A percentile compares a stretch with the other conserved stretches of the same genome.
These are phyloP conservation scores for Kwoniella mangroviensis DNA, from an alignment of 768 basidiomycete genomes.

Conservation along the genomic window DNA sequence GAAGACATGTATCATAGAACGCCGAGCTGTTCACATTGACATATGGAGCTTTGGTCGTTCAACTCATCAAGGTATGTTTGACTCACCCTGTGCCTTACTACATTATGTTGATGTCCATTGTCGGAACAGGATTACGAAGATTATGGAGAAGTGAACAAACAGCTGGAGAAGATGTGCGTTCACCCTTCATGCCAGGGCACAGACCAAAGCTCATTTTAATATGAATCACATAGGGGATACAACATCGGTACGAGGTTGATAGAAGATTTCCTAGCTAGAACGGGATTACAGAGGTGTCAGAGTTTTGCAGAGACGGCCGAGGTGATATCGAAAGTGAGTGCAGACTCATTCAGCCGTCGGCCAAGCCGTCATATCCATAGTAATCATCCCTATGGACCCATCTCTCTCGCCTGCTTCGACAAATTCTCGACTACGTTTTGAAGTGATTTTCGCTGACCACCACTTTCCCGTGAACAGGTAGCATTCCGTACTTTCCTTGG, in stretches of 20 bases:
- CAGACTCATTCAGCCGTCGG: too few relatives aligned
- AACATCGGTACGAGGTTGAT: slow-evolving; percentile 95
- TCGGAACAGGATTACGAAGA: slow-evolving; percentile 83
- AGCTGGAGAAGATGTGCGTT: slow-evolving; percentile 79
- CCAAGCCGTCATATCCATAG: too few relatives aligned
- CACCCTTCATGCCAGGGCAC: background rate
- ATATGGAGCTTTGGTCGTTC: slow-evolving; percentile 96
- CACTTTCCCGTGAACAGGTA: slow-evolving; percentile 64
- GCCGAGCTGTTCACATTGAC: slow-evolving; percentile 96
- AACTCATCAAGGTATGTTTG: slow-evolving; percentile 74
- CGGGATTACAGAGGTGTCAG: slow-evolving; percentile 83
- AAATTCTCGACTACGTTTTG: too few relatives aligned
- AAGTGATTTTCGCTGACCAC: background rate
- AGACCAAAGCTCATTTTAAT: background rate
- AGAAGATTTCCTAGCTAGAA: slow-evolving; percentile 94
- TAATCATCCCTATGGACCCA: slow-evolving; percentile 7
- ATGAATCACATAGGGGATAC: slow-evolving; percentile 75
- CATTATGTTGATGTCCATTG: background rate
- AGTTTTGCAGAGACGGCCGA: slow-evolving; percentile 96
- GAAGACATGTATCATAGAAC: slow-evolving; percentile 65
- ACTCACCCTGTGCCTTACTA: background rate
- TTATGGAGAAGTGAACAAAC: slow-evolving; percentile 81
- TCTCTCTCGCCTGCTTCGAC: background rate
- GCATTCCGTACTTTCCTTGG: slow-evolving; percentile 98
- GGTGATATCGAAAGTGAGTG: slow-evolving; percentile 83